Base-by-base conservation (phyloP, 2,329 filamentous ascomycete species). In the Fusarium veterinarium region DNA sequence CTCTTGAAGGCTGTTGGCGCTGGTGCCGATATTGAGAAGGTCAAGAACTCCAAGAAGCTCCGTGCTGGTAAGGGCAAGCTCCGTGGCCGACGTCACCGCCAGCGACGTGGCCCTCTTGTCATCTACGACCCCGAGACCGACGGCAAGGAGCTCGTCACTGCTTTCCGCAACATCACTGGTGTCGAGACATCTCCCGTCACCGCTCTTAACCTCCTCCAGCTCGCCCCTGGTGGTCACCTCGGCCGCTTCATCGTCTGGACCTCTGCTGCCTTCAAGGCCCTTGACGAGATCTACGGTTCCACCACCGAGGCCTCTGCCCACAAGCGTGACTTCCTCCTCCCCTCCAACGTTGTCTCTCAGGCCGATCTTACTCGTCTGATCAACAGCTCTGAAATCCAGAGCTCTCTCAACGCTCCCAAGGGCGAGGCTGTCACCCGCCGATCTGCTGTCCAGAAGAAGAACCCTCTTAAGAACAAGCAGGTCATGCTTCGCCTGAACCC, bases 181-280 rank as follows among this genome's bases (percentile, higher is more conserved):
- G 95, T 98, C 79, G 96, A 99, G 93, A 97, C 95, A 77, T 95
- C 90, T 83, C 92, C 95, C 79, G 95, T 98, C 86, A 95, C 92
- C 87, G 89, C 94, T 77, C 91, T 99, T 82, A 98, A 98, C 91
- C 95, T 98, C 82, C 94, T 99, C 85, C 96, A 99, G 91, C 94
- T 99, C 84, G 96, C 96, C 78, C 96, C 96, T 79, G 96, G 96
- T 90, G 97, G 96, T 82, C 96, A 99, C 89, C 93, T 99, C 80
- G 96, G 96, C 81, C 96, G 96, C 83, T 99, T 99, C 91, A 91
- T 99, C 86, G 90, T 99, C 91, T 99, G 96, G 96, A 96, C 96
- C 81, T 99, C 97, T 60, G 90, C 94, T 77, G 96, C 96, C 76
- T 98, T 99, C 90, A 92, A 95, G 87, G 94, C 95, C 76, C 94